A percentile compares a stretch with the other conserved stretches of the same genome.
Evolutionary conservation across 78 protist species (phyloP).

Genomic region (Dictyostelium brefeldianum): DNA sequence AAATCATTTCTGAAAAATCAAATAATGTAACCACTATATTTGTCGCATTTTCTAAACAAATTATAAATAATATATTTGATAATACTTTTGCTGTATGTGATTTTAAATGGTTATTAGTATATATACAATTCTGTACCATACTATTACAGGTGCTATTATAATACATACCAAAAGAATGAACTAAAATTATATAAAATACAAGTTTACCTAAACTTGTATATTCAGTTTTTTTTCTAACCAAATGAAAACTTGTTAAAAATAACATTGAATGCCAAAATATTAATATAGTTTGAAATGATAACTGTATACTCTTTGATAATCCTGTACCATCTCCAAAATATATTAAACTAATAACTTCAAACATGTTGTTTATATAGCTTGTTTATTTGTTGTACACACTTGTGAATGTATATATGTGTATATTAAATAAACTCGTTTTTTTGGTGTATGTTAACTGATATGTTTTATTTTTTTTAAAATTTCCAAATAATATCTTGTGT

Average conservation of each 20-base stretch:
- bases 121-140: too few species aligned
- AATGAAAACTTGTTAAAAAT: background rate
- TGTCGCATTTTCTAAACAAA: background rate
- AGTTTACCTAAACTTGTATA: slow-evolving; percentile 26
- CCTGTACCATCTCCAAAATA: slow-evolving; percentile 69
- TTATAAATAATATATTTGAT: slow-evolving; percentile 57
- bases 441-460: background rate
- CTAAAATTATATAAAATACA: slow-evolving; percentile 27
- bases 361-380: background rate
- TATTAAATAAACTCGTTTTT: background rate
- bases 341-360: slow-evolving; percentile 55
- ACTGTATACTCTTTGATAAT: slow-evolving; percentile 21
- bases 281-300: slow-evolving; percentile 17
- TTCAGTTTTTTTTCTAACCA: background rate
- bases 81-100: slow-evolving; percentile 60
- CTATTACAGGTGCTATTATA: too few species aligned
- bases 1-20: slow-evolving; percentile 35
- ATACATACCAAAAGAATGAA: slow-evolving; percentile 47
- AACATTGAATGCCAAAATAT: slow-evolving; percentile 35
- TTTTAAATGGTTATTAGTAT: too few species aligned
- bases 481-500: background rate
- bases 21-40: slow-evolving; percentile 6
- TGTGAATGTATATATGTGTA: background rate
- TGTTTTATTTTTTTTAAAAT: background rate
- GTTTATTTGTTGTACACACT: background rate